A percentile compares a stretch with the other conserved stretches of the same genome.
Evolutionary conservation across 106 monocot genomes (phyloP).

Genomic region (Allium sativum): DNA sequence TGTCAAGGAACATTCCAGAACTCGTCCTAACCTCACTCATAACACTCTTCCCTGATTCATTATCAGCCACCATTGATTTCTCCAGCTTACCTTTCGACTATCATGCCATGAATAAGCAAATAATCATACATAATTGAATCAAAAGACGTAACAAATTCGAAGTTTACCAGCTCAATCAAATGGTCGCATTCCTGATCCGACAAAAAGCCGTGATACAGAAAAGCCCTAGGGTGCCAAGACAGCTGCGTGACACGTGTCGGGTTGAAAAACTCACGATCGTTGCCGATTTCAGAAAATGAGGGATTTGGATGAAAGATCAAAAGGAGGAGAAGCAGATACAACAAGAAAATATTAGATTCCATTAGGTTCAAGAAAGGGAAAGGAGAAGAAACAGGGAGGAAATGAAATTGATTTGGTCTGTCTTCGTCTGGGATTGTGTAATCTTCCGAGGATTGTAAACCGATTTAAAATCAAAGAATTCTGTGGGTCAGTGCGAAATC

Average conservation of each 20-base stretch:
- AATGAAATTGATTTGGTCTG: not conserved
- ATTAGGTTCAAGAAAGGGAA: not conserved
- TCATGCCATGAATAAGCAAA: not conserved
- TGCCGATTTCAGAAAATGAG: not conserved
- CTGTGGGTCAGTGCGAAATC: not conserved
- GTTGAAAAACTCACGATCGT: constrained; percentile 13
- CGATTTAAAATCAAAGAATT: not conserved
- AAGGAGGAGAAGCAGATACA: constrained; percentile 5
- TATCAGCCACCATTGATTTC: constrained; percentile 84
- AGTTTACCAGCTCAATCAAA: constrained; percentile 42
- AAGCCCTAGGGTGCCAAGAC: constrained; percentile 57
- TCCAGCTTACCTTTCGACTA: constrained; percentile 64
- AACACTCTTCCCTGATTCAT: constrained; percentile 61
- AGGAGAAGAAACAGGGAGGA: too few relatives aligned
- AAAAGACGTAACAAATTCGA: not conserved
- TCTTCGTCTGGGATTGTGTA: not conserved
- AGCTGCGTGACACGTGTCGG: constrained; percentile 51
- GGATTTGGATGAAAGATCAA: constrained; percentile 1
- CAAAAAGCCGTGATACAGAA: constrained; percentile 60
- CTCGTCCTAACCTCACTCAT: constrained; percentile 78
- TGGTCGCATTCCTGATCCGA: constrained; percentile 67
- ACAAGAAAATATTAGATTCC: not conserved
- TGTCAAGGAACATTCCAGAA: constrained; percentile 75
- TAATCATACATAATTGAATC: not conserved
- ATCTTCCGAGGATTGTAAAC: not conserved